Evolutionary conservation across 148 eudicot species (phyloP).

Genomic region (Bassia scoparia): DNA sequence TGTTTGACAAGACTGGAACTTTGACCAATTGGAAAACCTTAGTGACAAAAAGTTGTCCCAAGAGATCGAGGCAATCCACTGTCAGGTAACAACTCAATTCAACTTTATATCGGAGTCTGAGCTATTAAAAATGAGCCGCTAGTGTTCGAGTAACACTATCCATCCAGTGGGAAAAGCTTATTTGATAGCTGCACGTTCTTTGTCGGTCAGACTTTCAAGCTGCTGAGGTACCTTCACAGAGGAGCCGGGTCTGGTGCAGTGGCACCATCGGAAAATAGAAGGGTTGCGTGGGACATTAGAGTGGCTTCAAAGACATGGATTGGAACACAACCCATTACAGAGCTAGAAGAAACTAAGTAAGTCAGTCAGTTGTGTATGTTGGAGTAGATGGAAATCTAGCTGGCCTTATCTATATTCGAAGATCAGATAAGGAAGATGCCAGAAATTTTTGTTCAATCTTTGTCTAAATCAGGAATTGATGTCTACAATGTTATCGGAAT

Average conservation of each 20-base stretch:
- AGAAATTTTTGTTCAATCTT: slow-evolving; percentile 65
- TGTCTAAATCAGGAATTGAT: slow-evolving; percentile 58
- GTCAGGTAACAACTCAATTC: slow-evolving; percentile 16
- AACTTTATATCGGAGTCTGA: slow-evolving; percentile 66
- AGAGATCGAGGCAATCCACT: slow-evolving; percentile 28
- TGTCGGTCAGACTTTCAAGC: slow-evolving; percentile 49
- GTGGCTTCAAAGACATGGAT: slow-evolving; percentile 87
- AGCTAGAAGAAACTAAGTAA: slow-evolving; percentile 57
- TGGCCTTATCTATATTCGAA: slow-evolving; percentile 81
- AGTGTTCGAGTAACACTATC: slow-evolving; percentile 88
- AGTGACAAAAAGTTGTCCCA: slow-evolving; percentile 66
- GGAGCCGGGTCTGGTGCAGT: slow-evolving; percentile 98
- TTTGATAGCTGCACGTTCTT: slow-evolving; percentile 67
- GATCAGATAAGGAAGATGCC: slow-evolving; percentile 97
- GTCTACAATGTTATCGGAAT: slow-evolving; percentile 91
- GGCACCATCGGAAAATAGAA: slow-evolving; percentile 57
- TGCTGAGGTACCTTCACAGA: slow-evolving; percentile 78
- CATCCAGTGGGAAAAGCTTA: slow-evolving; percentile 99
- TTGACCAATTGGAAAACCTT: slow-evolving; percentile 88
- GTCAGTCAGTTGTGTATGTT: slow-evolving; percentile 85
- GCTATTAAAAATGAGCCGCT: slow-evolving; percentile 72
- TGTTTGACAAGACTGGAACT: slow-evolving; percentile 96
- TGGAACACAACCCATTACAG: slow-evolving; percentile 48
- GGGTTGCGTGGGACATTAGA: slow-evolving; percentile 80
- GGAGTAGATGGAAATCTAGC: slow-evolving; percentile 78